Conservation (phyloP, 1,284 basidiomycete species). For the Omphalotus olearius region DNA sequence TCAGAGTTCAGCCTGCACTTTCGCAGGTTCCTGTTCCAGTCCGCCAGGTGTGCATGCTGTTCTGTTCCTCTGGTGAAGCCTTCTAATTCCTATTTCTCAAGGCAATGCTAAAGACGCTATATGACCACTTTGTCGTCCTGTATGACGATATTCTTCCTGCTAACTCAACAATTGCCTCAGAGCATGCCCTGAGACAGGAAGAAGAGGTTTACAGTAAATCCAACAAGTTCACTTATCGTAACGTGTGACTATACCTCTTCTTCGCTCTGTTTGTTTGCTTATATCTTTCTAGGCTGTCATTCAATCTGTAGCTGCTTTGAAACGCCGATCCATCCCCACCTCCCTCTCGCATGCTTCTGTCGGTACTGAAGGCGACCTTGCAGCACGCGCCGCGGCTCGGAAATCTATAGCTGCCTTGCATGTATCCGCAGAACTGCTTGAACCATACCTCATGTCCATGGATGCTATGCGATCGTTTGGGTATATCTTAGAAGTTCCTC, state of each 20-base stretch:
- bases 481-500: conserved; percentile 69
- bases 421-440: conserved; percentile 54
- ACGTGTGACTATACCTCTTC: conserved; percentile 40
- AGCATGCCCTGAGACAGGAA: conserved; percentile 77
- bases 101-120: conserved; percentile 69
- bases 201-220: conserved; percentile 69
- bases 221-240: conserved; percentile 74
- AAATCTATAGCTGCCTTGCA: conserved; percentile 54
- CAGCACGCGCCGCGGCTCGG: conserved; percentile 51
- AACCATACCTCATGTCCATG: conserved; percentile 53
- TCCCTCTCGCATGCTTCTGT: conserved; percentile 67
- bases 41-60: conserved; percentile 50
- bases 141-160: conserved; percentile 50
- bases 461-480: conserved; percentile 64
- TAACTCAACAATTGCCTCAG: conserved; percentile 57
- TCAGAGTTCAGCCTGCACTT: conserved; percentile 58
- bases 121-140: conserved; percentile 64
- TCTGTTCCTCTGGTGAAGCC: conserved; percentile 12
- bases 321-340: conserved; percentile 65
- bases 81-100: conserved; percentile 23
- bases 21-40: conserved; percentile 65
- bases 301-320: conserved; percentile 65
- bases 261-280: conserved; percentile 13
- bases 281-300: conserved; percentile 58
- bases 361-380: conserved; percentile 73